phyloP scores from a whole-genome alignment of 148 eudicot genomes.

The Dianthus caryophyllus region DNA sequence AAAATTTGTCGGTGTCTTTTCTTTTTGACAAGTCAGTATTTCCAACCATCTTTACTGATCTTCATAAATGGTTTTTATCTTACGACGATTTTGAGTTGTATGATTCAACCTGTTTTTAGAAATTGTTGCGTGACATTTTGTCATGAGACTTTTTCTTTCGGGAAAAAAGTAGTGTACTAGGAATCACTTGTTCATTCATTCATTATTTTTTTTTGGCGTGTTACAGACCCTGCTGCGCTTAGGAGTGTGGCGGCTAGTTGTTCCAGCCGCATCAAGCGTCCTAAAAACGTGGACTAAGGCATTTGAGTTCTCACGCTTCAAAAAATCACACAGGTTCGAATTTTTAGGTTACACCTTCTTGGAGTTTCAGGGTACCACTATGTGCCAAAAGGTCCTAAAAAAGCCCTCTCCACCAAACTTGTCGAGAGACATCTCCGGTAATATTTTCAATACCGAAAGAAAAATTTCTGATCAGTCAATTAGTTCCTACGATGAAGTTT shows the following conservation, averaged over 20 bases:
- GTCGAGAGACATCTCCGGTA: conserved; percentile 32
- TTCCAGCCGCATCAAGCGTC: conserved; percentile 73
- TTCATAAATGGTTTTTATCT: too few relatives aligned
- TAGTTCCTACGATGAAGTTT: background rate
- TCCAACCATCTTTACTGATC: too few relatives aligned
- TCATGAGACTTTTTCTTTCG: background rate
- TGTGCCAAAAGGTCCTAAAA: conserved; percentile 78
- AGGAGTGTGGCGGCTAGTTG: conserved; percentile 79
- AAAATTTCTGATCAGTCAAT: background rate
- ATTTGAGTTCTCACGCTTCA: conserved; percentile 69
- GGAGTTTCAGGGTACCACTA: conserved; percentile 69
- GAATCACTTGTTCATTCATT: too few relatives aligned
- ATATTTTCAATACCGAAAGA: background rate
- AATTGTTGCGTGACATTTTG: background rate
- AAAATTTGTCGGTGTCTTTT: too few relatives aligned
- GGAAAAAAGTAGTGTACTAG: too few relatives aligned
- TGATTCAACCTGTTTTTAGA: background rate
- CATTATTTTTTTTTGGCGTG: background rate
- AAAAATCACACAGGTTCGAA: conserved; percentile 44
- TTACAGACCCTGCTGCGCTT: conserved; percentile 57
- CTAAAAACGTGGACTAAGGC: conserved; percentile 71
- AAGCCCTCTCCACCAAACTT: conserved; percentile 22
- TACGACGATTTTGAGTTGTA: too few relatives aligned
- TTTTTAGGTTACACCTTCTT: conserved; percentile 64
- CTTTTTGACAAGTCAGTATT: too few relatives aligned